These are phyloP conservation scores for Penicillium psychrosexuale DNA, from an alignment of 2,329 filamentous ascomycete genomes.

Conservation along the genomic window DNA sequence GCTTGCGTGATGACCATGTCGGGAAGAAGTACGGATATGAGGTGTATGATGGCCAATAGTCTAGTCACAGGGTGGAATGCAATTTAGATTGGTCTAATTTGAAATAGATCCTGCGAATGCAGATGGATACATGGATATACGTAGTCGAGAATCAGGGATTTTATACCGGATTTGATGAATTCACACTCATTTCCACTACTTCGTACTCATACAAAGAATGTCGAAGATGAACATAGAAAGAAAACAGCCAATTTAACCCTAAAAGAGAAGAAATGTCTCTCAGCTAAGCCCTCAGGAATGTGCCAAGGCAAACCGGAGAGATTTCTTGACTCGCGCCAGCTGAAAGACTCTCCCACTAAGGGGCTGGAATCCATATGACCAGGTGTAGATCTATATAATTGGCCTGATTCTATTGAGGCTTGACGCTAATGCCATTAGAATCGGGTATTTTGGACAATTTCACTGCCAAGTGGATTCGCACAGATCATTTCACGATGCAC, in stretches of 20 bases:
- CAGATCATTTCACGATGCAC: neutral
- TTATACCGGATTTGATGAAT: neutral
- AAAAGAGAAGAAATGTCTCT: too few relatives aligned
- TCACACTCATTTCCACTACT: neutral
- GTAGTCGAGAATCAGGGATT: neutral
- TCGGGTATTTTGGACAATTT: constrained; percentile 3
- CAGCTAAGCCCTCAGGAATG: neutral
- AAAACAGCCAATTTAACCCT: too few relatives aligned
- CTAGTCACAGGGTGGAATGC: neutral
- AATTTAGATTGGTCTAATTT: neutral
- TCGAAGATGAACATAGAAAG: too few relatives aligned
- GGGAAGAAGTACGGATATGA: neutral
- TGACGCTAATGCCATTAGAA: neutral
- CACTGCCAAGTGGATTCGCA: neutral
- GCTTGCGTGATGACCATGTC: neutral
- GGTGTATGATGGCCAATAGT: neutral
- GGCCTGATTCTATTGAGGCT: neutral
- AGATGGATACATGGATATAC: neutral
- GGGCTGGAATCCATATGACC: neutral
- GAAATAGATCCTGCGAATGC: neutral
- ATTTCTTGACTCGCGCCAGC: neutral
- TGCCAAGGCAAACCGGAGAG: constrained; percentile 1
- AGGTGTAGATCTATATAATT: neutral
- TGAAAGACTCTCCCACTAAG: neutral
- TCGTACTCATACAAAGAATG: neutral